Conservation (phyloP, 164 flowering plant genomes). For the Umbilicus rupestris region DNA sequence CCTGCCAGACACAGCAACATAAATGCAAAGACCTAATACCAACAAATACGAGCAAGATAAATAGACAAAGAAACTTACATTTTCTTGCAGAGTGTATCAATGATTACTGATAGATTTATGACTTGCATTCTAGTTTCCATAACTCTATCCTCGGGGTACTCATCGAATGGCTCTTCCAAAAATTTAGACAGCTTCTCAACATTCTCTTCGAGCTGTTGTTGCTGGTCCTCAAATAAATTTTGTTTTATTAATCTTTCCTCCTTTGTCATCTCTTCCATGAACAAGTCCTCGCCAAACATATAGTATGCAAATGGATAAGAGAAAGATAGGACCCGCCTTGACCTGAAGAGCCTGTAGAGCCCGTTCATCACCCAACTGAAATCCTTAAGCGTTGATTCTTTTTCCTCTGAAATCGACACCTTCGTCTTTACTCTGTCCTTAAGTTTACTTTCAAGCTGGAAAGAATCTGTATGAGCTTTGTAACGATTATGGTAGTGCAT, state of each 20-base stretch:
- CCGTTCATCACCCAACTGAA: conserved; percentile 54
- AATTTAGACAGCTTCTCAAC: conserved; percentile 50
- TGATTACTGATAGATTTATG: conserved; percentile 29
- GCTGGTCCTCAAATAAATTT: conserved; percentile 56
- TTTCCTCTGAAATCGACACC: conserved; percentile 30
- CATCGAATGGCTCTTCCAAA: conserved; percentile 43
- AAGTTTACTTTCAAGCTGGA: conserved; percentile 42
- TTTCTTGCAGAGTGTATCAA: conserved; percentile 37
- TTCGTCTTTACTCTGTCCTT: conserved; percentile 29
- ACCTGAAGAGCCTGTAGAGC: conserved; percentile 39
- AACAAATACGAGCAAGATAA: neutral
- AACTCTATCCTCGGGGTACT: conserved; percentile 25
- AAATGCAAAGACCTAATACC: neutral
- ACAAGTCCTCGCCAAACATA: conserved; percentile 55
- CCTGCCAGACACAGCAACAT: conserved; percentile 32
- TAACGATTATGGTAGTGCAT: conserved; percentile 54
- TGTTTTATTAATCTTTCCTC: conserved; percentile 42
- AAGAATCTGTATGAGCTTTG: conserved; percentile 53
- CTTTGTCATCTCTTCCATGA: conserved; percentile 40
- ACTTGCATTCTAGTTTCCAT: conserved; percentile 38
- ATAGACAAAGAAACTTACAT: conserved; percentile 25
- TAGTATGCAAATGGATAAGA: conserved; percentile 59
- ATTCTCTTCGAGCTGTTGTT: conserved; percentile 56
- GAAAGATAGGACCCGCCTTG: conserved; percentile 48
- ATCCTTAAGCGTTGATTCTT: conserved; percentile 29